Evolutionary conservation across 371 early-diverging fungal genomes (phyloP).

Genomic region (Dinochytrium kinnereticum): DNA sequence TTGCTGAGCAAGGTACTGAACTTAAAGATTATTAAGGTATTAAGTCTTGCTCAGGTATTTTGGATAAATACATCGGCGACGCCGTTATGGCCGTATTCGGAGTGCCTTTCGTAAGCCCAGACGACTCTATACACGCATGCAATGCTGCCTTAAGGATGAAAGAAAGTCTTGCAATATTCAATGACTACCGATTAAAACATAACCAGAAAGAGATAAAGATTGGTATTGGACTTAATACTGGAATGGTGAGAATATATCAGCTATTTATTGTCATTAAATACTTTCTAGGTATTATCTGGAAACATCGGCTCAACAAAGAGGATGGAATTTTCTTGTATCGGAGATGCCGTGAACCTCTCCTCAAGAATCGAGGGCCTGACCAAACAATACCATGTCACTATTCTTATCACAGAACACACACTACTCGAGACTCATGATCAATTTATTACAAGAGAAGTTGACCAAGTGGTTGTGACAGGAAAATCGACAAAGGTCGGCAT

Average conservation of each 20-base stretch:
- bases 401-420: slow-evolving; percentile 52
- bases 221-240: slow-evolving; percentile 57
- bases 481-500: slow-evolving; percentile 42
- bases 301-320: slow-evolving; percentile 58
- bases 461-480: slow-evolving; percentile 51
- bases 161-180: slow-evolving; percentile 40
- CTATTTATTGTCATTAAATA: not conserved
- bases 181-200: slow-evolving; percentile 27
- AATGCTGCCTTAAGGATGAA: slow-evolving; percentile 53
- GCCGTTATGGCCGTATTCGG: slow-evolving; percentile 61
- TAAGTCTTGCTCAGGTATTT: slow-evolving; percentile 37
- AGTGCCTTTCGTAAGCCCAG: slow-evolving; percentile 52
- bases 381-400: slow-evolving; percentile 48
- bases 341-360: slow-evolving; percentile 55
- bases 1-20: slow-evolving; percentile 49
- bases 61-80: slow-evolving; percentile 60
- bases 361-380: slow-evolving; percentile 54
- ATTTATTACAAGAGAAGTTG: slow-evolving; percentile 51
- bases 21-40: not conserved
- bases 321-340: slow-evolving; percentile 59
- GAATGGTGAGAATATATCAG: slow-evolving; percentile 40
- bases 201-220: slow-evolving; percentile 46
- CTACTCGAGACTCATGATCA: slow-evolving; percentile 41
- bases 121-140: slow-evolving; percentile 55
- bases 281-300: slow-evolving; percentile 48